Base-by-base conservation (phyloP, 208 protist genomes). In the Tritrichomonas foetus region DNA sequence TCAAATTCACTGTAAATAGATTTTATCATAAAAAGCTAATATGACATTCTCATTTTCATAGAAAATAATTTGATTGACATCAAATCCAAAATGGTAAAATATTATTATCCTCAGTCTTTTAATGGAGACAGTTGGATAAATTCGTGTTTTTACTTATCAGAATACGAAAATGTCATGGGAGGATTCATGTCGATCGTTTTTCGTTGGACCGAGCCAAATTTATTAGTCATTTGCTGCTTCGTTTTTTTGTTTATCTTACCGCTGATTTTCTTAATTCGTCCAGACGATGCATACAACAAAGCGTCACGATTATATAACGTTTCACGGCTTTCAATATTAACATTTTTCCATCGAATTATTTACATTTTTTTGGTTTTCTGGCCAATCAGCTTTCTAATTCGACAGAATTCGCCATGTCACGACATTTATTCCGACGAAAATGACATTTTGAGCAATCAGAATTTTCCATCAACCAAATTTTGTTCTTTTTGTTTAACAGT, bases 301-400 rank as follows among this genome's bases (percentile, higher is more conserved):
- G 57, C 44, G 33, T 89, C 78, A 39, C 41, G 78, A 14, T 47
- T 89, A 25, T 89, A 89, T 20, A 89, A 89, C 30, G 30, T 89
- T 57, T 89, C 78, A 39, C 0, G 78, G 25, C 78, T 89, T 89
- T 53, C 78, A 57, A 57, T 89, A 47, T 57, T 89, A 57, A 89
- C 78, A 39, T 89, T 89, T 5, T 89, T 89, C 27, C 78, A 89
- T 36, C 3, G 78, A 57, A 89, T 89, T 50, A 8, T 53, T 57
- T 89, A 89, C n/a, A 89, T 89, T 39, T 89, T 44, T 36, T 8
- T 89, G 14, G 39, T 89, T 13, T 53, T 89, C 9, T n/a, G 33
- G 2, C 78, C 78, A 33, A 8, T 89, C 2, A 14, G 25, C 2
- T 89, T 44, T 27, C n/a, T 89, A 27, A 53, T 89, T 50, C 2